Evolutionary conservation across 345 rosid species (phyloP).

Genomic region (Erodium maritimum): DNA sequence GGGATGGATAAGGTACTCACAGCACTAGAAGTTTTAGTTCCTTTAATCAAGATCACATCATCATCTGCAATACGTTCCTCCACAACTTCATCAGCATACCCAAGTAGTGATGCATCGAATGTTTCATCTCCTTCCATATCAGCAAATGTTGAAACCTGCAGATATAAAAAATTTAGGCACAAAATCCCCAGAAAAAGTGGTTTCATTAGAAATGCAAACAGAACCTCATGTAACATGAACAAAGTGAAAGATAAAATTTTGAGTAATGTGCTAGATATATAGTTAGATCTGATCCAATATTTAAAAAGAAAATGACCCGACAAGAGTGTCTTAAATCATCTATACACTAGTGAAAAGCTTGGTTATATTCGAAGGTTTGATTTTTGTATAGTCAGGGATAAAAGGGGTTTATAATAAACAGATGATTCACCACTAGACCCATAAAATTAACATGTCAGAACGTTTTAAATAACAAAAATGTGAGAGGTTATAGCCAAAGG

Average conservation of each 20-base stretch:
- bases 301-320: background rate
- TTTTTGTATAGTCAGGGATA: too few species aligned
- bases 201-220: too few species aligned
- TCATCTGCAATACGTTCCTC: constrained; percentile 95
- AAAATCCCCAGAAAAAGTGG: background rate
- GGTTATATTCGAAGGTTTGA: background rate
- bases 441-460: too few species aligned
- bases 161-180: background rate
- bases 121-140: constrained; percentile 99
- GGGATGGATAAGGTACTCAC: constrained; percentile 28
- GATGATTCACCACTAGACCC: too few species aligned
- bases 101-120: constrained; percentile 72
- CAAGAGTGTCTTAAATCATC: background rate
- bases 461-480: too few species aligned
- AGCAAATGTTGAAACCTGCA: constrained; percentile 92
- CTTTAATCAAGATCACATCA: constrained; percentile 85
- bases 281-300: background rate
- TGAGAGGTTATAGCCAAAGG: too few species aligned
- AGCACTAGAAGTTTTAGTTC: constrained; percentile 73
- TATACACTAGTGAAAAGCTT: background rate
- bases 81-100: constrained; percentile 77
- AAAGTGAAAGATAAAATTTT: background rate
- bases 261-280: background rate
- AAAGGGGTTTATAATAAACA: too few species aligned
- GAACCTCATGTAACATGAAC: background rate